Percentiles rank a stretch among this genome's conserved stretches.
These are phyloP conservation scores for Apophysomyces sp. DNA, from an alignment of 371 early-diverging fungal species.

Conservation along the genomic window DNA sequence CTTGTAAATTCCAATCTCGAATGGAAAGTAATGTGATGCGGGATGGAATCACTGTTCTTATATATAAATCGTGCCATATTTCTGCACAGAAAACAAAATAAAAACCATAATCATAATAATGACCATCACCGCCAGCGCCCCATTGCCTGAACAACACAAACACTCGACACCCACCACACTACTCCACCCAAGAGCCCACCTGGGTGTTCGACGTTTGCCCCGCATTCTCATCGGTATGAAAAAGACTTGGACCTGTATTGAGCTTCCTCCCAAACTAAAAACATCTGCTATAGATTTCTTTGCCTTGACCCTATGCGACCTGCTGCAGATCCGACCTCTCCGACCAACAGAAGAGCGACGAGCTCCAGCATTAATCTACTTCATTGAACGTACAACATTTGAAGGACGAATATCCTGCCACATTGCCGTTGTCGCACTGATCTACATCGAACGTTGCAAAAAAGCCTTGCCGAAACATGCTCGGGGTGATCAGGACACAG, in stretches of 20 bases:
- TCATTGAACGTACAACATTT: conserved; percentile 23
- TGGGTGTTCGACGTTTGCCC: neutral
- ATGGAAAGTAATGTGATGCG: neutral
- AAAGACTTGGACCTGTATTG: neutral
- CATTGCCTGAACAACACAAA: neutral
- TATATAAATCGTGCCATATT: neutral
- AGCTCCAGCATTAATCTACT: conserved; percentile 29
- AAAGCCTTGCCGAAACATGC: conserved; percentile 30
- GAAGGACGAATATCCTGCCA: conserved; percentile 30
- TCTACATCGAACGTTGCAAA: conserved; percentile 33
- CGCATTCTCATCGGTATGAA: neutral
- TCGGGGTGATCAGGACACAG: conserved; percentile 32
- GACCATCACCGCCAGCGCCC: neutral
- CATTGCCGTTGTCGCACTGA: conserved; percentile 29
- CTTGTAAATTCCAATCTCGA: neutral
- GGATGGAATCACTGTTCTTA: neutral
- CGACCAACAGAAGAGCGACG: conserved; percentile 18
- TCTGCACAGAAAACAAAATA: neutral
- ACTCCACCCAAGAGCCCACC: neutral
- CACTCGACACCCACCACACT: neutral
- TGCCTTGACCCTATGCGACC: conserved; percentile 29
- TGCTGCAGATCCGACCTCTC: conserved; percentile 23
- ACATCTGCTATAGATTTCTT: conserved; percentile 15
- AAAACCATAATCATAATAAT: neutral
- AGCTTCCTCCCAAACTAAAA: neutral